Conservation (phyloP, 495 filamentous ascomycete genomes). For the Penicillium coprophilum region DNA sequence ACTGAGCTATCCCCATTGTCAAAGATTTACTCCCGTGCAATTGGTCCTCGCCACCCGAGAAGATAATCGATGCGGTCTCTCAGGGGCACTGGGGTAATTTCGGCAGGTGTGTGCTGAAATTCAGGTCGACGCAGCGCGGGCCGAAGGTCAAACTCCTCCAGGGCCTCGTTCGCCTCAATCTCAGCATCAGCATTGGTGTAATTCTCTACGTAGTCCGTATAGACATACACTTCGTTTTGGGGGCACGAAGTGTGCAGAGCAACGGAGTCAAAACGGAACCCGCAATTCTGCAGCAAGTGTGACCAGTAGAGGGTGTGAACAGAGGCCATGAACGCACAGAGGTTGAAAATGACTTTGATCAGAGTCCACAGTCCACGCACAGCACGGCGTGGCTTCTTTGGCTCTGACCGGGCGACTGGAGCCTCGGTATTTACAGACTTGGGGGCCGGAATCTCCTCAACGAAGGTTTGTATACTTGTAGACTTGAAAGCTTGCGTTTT, state of each 20-base stretch:
- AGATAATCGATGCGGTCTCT: slow-evolving; percentile 39
- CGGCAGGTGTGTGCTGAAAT: neutral
- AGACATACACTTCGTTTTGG: no score
- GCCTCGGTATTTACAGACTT: neutral
- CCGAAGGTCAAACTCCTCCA: neutral
- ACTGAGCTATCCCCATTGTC: neutral
- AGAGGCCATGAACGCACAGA: neutral
- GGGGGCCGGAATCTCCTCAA: neutral
- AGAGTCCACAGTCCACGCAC: neutral
- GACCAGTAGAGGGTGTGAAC: neutral
- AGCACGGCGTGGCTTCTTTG: neutral
- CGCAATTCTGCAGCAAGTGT: neutral
- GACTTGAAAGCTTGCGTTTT: neutral
- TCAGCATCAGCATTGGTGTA: neutral
- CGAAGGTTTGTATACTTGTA: neutral
- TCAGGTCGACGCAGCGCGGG: neutral
- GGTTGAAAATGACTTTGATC: neutral
- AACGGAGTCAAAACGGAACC: neutral
- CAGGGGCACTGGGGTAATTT: slow-evolving; percentile 1
- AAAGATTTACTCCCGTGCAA: neutral
- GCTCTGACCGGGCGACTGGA: neutral
- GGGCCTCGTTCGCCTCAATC: neutral
- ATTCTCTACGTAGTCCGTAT: no score
- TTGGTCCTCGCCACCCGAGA: slow-evolving; percentile 41
- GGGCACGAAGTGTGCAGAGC: neutral